Conservation (phyloP, 2,329 filamentous ascomycete genomes). For the Juglanconis oblonga region DNA sequence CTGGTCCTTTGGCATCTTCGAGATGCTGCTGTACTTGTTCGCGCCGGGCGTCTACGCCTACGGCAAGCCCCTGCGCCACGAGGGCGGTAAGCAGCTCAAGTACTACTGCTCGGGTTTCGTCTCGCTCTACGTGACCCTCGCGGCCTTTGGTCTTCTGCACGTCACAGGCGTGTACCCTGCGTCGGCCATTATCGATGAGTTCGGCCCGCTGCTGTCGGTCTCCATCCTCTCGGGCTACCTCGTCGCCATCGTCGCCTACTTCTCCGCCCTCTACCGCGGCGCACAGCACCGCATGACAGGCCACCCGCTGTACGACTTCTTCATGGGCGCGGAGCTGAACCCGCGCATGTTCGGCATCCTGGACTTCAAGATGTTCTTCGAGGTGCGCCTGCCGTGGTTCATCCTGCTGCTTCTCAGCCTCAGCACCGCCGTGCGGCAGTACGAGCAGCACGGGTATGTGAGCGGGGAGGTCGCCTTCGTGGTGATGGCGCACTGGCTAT, state of each 20-base stretch:
- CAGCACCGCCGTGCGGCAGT: constrained; percentile 69
- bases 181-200: constrained; percentile 91
- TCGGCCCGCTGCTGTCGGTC: constrained; percentile 88
- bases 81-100: constrained; percentile 77
- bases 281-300: constrained; percentile 91
- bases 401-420: constrained; percentile 71
- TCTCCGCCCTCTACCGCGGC: constrained; percentile 77
- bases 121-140: constrained; percentile 85
- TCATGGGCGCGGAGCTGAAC: constrained; percentile 86
- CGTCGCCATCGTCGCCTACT: constrained; percentile 79
- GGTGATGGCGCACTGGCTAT: constrained; percentile 76
- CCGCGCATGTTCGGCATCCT: constrained; percentile 80
- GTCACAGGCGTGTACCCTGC: constrained; percentile 81
- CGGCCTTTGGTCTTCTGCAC: constrained; percentile 69
- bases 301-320: constrained; percentile 78
- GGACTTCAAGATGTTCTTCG: constrained; percentile 93
- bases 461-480: constrained; percentile 72
- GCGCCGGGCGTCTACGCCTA: constrained; percentile 85
- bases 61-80: constrained; percentile 82
- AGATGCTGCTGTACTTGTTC: constrained; percentile 77
- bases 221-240: constrained; percentile 88
- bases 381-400: constrained; percentile 84
- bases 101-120: constrained; percentile 93
- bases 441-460: constrained; percentile 74
- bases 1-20: constrained; percentile 87